Evolutionary conservation across 805 yeast genomes (phyloP).

Genomic region (Zygoascus bituminiphila): DNA sequence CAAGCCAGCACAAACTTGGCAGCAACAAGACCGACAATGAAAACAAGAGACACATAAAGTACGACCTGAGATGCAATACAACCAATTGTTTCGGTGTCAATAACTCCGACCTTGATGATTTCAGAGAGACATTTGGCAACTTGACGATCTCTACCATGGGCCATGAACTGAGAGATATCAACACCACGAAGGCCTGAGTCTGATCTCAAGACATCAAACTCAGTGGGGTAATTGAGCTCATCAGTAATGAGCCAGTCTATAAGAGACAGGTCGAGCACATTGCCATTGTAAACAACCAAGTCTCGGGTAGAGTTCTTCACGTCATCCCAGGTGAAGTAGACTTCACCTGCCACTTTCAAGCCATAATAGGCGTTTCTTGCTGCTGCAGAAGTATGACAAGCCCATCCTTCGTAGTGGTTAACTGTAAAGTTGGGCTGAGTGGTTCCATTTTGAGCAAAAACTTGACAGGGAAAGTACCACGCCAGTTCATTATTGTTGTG

Average conservation of each 20-base stretch:
- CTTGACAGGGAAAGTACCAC: slow-evolving; percentile 94
- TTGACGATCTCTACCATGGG: slow-evolving; percentile 56
- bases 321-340: slow-evolving; percentile 88
- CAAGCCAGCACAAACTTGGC: slow-evolving; percentile 78
- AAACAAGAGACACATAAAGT: slow-evolving; percentile 68
- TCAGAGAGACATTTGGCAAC: slow-evolving; percentile 79
- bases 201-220: slow-evolving; percentile 56
- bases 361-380: slow-evolving; percentile 65
- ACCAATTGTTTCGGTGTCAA: slow-evolving; percentile 86
- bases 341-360: slow-evolving; percentile 57
- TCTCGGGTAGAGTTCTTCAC: slow-evolving; percentile 60
- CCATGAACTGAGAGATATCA: slow-evolving; percentile 70
- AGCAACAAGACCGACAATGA: slow-evolving; percentile 73
- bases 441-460: slow-evolving; percentile 63
- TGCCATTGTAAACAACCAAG: slow-evolving; percentile 82
- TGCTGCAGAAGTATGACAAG: slow-evolving; percentile 70
- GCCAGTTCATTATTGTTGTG: slow-evolving; percentile 54
- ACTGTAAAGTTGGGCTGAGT: slow-evolving; percentile 52
- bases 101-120: slow-evolving; percentile 59
- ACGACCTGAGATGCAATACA: slow-evolving; percentile 88
- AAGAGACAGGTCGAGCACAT: slow-evolving; percentile 73
- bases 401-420: slow-evolving; percentile 71
- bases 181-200: slow-evolving; percentile 56
- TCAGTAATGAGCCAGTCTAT: slow-evolving; percentile 65
- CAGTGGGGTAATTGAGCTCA: slow-evolving; percentile 62